Conservation (phyloP, 352 stramenopile species). For the Phytophthora quininea region DNA sequence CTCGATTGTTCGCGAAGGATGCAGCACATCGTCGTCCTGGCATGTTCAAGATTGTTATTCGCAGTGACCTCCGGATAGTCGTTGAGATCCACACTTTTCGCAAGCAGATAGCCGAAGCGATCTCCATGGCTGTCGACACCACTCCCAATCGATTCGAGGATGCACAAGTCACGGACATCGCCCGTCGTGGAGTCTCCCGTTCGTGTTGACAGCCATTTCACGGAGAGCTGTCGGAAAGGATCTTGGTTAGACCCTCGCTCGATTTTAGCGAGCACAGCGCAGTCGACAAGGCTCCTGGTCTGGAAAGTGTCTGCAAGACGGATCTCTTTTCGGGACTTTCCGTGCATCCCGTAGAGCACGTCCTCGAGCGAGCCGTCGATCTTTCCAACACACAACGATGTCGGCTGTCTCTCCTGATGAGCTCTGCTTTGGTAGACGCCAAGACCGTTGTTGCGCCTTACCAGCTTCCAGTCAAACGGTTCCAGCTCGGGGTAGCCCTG, state of each 20-base stretch:
- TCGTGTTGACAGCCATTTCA: conserved; percentile 55
- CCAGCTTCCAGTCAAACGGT: conserved; percentile 38
- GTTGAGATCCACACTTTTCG: conserved; percentile 56
- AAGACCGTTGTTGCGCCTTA: conserved; percentile 43
- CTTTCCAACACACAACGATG: conserved; percentile 52
- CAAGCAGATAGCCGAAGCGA: conserved; percentile 49
- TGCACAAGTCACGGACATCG: conserved; percentile 51
- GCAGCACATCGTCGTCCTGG: conserved; percentile 62
- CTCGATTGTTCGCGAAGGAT: conserved; percentile 55
- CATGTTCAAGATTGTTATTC: conserved; percentile 40
- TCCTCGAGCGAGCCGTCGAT: conserved; percentile 54
- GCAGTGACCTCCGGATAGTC: conserved; percentile 42
- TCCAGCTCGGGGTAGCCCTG: conserved; percentile 20
- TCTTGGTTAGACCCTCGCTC: conserved; percentile 43
- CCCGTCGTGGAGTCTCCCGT: conserved; percentile 40
- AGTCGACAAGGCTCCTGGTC: conserved; percentile 49
- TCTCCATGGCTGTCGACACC: conserved; percentile 40
- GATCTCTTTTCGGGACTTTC: conserved; percentile 61
- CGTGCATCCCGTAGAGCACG: conserved; percentile 54
- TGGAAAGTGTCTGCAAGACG: conserved; percentile 38
- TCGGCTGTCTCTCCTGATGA: conserved; percentile 27
- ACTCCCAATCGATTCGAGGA: conserved; percentile 57
- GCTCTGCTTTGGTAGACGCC: conserved; percentile 42
- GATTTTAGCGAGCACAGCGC: conserved; percentile 49
- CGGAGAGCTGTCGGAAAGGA: conserved; percentile 52